Evolutionary conservation across 2,329 filamentous ascomycete species (phyloP).

Genomic region (Aciculosporium take): DNA sequence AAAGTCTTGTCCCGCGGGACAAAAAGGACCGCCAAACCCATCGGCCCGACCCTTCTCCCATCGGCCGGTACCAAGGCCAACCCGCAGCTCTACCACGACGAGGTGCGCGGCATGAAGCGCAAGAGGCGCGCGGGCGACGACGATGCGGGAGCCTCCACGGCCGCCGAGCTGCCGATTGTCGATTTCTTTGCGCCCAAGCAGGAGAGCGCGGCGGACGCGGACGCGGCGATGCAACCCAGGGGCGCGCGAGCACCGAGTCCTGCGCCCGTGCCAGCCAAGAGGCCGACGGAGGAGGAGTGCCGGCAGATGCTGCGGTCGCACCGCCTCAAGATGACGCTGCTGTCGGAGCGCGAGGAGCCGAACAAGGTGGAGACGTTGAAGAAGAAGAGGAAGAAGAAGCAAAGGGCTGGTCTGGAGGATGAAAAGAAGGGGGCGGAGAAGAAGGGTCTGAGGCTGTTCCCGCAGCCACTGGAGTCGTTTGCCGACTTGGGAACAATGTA

Average conservation of each 20-base stretch:
- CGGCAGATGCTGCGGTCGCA: slow-evolving; percentile 63
- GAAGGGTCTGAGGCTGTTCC: slow-evolving; percentile 50
- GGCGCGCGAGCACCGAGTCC: slow-evolving; percentile 17
- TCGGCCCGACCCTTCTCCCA: slow-evolving; percentile 34
- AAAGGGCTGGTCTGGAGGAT: slow-evolving; percentile 29
- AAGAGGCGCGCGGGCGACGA: slow-evolving; percentile 30
- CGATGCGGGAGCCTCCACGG: slow-evolving; percentile 18
- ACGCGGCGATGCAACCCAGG: slow-evolving; percentile 10
- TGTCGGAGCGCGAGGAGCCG: slow-evolving; percentile 38
- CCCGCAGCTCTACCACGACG: slow-evolving; percentile 56
- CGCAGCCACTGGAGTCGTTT: slow-evolving; percentile 69
- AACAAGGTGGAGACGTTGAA: slow-evolving; percentile 39
- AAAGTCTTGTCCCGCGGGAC: slow-evolving; percentile 58
- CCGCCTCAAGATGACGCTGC: slow-evolving; percentile 68
- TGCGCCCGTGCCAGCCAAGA: slow-evolving; percentile 13
- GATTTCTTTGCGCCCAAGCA: slow-evolving; percentile 45
- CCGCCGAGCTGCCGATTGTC: slow-evolving; percentile 29
- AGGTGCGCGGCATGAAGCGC: slow-evolving; percentile 37
- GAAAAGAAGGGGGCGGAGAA: slow-evolving; percentile 32
- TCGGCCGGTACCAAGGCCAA: slow-evolving; percentile 50
- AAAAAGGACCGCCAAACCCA: slow-evolving; percentile 32
- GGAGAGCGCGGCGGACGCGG: slow-evolving; percentile 20
- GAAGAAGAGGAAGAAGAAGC: slow-evolving; percentile 37
- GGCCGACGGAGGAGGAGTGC: slow-evolving; percentile 54
- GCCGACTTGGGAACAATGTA: slow-evolving; percentile 55